Evolutionary conservation across 257 asterid genomes (phyloP).

Genomic region (Craterostigma plantagineum): DNA sequence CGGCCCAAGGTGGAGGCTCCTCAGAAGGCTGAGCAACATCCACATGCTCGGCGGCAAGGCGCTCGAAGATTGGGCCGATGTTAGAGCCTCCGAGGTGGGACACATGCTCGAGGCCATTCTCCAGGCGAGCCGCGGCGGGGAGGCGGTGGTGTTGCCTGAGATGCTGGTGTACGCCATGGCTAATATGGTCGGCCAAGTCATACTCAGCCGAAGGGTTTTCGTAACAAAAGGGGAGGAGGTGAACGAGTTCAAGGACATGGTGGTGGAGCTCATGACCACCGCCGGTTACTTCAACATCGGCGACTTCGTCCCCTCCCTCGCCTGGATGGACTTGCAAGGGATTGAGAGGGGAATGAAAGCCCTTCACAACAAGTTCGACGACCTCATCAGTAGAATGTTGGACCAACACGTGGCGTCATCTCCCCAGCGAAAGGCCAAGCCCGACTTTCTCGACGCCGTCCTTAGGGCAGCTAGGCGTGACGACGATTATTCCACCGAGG

Average conservation of each 20-base stretch:
- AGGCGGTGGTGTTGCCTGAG: slow-evolving; percentile 20
- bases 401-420: slow-evolving; percentile 22
- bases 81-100: slow-evolving; percentile 13
- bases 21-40: not conserved
- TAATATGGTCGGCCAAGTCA: slow-evolving; percentile 32
- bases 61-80: not conserved
- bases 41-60: not conserved
- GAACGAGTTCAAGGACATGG: slow-evolving; percentile 41
- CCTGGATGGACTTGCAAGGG: slow-evolving; percentile 42
- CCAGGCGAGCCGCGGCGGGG: slow-evolving; percentile 7
- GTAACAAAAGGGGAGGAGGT: slow-evolving; percentile 14
- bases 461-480: slow-evolving; percentile 6
- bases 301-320: slow-evolving; percentile 26
- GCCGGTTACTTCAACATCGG: slow-evolving; percentile 38
- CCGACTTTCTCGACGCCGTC: slow-evolving; percentile 28
- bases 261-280: slow-evolving; percentile 29
- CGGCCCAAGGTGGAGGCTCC: slow-evolving; percentile 2
- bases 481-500: slow-evolving; percentile 17
- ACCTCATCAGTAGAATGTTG: slow-evolving; percentile 18
- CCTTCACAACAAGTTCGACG: slow-evolving; percentile 25
- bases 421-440: slow-evolving; percentile 14
- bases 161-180: slow-evolving; percentile 28
- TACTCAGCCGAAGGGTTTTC: slow-evolving; percentile 24
- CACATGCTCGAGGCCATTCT: slow-evolving; percentile 22
- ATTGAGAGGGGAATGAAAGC: slow-evolving; percentile 28